Conservation (phyloP, 306 rosid genomes). For the Inga oerstediana region DNA sequence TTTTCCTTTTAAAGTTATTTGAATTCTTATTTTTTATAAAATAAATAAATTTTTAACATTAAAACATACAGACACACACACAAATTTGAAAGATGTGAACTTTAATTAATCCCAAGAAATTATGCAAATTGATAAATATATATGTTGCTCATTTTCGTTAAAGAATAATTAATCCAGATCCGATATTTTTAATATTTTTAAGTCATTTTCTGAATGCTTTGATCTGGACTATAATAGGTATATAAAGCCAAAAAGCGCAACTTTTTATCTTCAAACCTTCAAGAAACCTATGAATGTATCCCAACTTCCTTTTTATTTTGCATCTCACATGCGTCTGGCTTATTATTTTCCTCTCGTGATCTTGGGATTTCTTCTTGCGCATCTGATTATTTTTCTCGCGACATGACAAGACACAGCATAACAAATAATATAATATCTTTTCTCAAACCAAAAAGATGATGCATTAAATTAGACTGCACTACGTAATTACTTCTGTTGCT, state of each 20-base stretch:
- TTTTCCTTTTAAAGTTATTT: not conserved
- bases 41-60: not conserved
- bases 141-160: not conserved
- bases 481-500: not conserved
- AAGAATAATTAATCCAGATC: not conserved
- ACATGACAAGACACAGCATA: not conserved
- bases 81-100: not conserved
- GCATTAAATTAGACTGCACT: not conserved
- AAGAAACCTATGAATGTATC: slow-evolving; percentile 40
- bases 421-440: not conserved
- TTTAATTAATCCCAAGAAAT: not conserved
- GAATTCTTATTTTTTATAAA: not conserved
- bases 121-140: not conserved
- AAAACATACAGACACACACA: not conserved
- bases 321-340: slow-evolving; percentile 35
- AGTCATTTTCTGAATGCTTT: not conserved
- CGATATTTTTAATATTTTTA: not conserved
- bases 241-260: not conserved
- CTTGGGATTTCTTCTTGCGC: slow-evolving; percentile 25
- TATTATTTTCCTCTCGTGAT: slow-evolving; percentile 39
- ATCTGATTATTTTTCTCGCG: not conserved
- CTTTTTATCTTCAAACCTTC: slow-evolving; percentile 24
- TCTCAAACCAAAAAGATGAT: not conserved
- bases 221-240: not conserved
- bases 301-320: not conserved